Percentiles rank a stretch among this genome's conserved stretches.
Conservation (phyloP, 345 rosid species). For the Hypericum androsaemum region DNA sequence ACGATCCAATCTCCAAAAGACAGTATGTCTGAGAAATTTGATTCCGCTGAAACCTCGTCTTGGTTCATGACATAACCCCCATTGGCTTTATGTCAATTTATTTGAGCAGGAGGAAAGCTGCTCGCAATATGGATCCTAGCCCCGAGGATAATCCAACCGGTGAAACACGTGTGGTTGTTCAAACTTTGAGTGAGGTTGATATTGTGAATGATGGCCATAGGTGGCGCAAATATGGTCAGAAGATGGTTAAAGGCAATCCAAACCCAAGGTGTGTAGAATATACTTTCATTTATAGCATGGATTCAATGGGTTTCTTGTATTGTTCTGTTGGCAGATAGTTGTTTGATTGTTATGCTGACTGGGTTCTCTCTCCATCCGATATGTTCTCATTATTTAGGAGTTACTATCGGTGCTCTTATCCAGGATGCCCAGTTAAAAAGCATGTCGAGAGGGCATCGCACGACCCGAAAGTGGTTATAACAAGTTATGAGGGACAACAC, state of each 20-base stretch:
- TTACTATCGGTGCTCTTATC: constrained; percentile 87
- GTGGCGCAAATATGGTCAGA: constrained; percentile 99
- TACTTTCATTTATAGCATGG: not conserved
- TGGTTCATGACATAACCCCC: constrained; percentile 10
- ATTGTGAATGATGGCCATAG: constrained; percentile 88
- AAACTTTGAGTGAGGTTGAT: constrained; percentile 28
- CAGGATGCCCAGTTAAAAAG: constrained; percentile 88
- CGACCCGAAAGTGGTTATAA: constrained; percentile 55
- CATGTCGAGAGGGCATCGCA: constrained; percentile 74
- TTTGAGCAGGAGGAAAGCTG: constrained; percentile 58
- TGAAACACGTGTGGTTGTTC: constrained; percentile 50
- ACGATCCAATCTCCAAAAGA: constrained; percentile 48
- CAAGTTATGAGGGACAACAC: constrained; percentile 86
- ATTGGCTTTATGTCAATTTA: constrained; percentile 9
- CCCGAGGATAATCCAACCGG: constrained; percentile 35
- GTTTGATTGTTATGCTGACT: not conserved
- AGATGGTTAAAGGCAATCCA: constrained; percentile 88
- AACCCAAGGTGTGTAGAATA: constrained; percentile 60
- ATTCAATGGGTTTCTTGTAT: not conserved
- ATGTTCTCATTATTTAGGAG: constrained; percentile 44
- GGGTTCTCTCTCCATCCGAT: not conserved
- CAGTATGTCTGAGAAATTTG: constrained; percentile 31
- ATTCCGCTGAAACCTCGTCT: not conserved
- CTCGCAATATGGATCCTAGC: constrained; percentile 25
- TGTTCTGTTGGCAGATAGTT: not conserved